Percentiles rank a stretch among this genome's conserved stretches.
Evolutionary conservation across 2,329 filamentous ascomycete species (phyloP).

Genomic region (Cladobotryum protrusum): DNA sequence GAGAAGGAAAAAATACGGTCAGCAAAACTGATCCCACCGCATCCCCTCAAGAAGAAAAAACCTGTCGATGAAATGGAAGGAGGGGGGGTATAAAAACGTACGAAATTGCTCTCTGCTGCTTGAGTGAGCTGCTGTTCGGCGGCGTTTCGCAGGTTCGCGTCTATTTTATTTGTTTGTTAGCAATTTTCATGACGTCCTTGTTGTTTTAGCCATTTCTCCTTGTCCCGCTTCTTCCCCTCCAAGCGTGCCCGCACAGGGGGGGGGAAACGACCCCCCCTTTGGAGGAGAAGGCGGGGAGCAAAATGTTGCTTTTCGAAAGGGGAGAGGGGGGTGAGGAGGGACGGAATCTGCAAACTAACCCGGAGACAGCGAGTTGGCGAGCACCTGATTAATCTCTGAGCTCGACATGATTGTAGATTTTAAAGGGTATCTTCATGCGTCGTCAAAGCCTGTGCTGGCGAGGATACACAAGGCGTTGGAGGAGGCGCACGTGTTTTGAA

Average conservation of each 20-base stretch:
- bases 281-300: constrained; percentile 1
- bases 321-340: constrained; percentile 12
- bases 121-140: constrained; percentile 92
- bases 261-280: background rate
- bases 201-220: constrained; percentile 3
- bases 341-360: constrained; percentile 54
- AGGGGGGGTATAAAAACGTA: constrained; percentile 41
- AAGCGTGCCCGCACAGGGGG: background rate
- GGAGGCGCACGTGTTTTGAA: constrained; percentile 23
- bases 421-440: constrained; percentile 32
- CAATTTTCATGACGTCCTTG: constrained; percentile 19
- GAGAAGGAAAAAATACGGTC: constrained; percentile 16
- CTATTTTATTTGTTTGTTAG: constrained; percentile 45
- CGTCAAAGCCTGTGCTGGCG: constrained; percentile 21
- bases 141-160: constrained; percentile 80
- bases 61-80: constrained; percentile 6
- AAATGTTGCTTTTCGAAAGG: background rate
- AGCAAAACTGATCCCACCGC: constrained; percentile 15
- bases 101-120: constrained; percentile 92
- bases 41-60: background rate
- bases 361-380: constrained; percentile 91
- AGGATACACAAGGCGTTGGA: constrained; percentile 16
- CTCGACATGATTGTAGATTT: constrained; percentile 53
- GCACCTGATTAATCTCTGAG: constrained; percentile 96
- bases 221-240: background rate